Conservation (phyloP, 306 rosid species). For the Cicer chorassanicum region DNA sequence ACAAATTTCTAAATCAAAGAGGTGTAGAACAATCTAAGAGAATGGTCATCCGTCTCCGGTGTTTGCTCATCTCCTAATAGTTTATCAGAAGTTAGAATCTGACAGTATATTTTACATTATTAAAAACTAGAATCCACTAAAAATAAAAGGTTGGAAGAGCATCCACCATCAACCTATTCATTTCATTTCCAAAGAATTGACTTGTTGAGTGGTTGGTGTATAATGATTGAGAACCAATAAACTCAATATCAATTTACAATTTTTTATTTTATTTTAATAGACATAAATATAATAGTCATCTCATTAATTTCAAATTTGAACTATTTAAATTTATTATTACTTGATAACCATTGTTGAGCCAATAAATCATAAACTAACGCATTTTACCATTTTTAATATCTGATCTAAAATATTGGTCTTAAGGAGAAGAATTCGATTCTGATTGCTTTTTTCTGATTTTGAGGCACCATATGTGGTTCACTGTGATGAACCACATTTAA, state of each 20-base stretch:
- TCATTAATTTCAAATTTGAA: neutral
- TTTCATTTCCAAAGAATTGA: conserved; percentile 15
- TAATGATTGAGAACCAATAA: neutral
- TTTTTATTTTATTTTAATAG: neutral
- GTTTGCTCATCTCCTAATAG: too few relatives aligned
- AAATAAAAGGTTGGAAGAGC: too few relatives aligned
- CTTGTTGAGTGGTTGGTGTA: neutral
- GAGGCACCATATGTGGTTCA: neutral
- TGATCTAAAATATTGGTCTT: neutral
- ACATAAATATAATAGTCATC: neutral
- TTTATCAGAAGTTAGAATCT: too few relatives aligned
- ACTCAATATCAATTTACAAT: neutral
- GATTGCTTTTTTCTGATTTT: neutral
- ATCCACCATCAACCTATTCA: neutral
- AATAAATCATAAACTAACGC: neutral
- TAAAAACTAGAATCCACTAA: too few relatives aligned
- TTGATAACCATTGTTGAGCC: neutral
- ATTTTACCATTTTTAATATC: neutral
- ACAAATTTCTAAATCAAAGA: neutral
- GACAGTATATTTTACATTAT: too few relatives aligned
- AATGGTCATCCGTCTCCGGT: too few relatives aligned
- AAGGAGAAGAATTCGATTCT: conserved; percentile 20
- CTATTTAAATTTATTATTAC: neutral
- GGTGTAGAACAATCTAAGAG: neutral
- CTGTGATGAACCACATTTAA: neutral